phyloP scores from a whole-genome alignment of 139 green algal genomes.

The Micromonas pusilla region DNA sequence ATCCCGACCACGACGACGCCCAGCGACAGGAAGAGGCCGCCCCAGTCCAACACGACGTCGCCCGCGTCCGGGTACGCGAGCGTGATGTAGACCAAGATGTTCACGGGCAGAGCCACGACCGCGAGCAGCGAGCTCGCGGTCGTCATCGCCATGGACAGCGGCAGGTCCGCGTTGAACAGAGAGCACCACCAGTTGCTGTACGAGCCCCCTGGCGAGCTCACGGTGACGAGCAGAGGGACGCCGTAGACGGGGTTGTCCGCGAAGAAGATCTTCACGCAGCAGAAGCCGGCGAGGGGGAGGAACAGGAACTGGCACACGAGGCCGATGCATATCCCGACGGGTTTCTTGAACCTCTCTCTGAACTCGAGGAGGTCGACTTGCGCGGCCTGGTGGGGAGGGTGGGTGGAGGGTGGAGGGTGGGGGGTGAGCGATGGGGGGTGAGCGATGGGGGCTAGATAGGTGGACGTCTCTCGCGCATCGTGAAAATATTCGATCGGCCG shows the following conservation, averaged over 20 bases:
- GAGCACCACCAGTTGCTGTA: constrained; percentile 26
- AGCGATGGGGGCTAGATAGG: too few species aligned
- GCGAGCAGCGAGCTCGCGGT: background rate
- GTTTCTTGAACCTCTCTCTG: background rate
- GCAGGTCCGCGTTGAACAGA: constrained; percentile 18
- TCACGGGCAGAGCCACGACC: background rate
- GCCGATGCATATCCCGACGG: background rate
- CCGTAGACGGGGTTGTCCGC: background rate
- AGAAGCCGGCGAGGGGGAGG: constrained; percentile 2
- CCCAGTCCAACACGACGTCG: background rate
- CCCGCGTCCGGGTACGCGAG: constrained; percentile 1
- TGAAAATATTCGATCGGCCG: too few species aligned
- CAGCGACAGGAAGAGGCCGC: background rate
- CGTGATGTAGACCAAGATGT: constrained; percentile 22
- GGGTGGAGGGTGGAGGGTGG: background rate
- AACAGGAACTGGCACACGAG: constrained; percentile 6
- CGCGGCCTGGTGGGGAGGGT: background rate
- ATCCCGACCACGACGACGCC: background rate
- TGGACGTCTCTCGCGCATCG: too few species aligned
- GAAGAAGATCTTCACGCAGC: background rate
- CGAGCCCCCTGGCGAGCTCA: constrained; percentile 4
- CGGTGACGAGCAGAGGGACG: constrained; percentile 13
- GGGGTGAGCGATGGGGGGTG: too few species aligned
- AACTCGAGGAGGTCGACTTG: constrained; percentile 15
- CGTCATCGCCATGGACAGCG: constrained; percentile 30